Evolutionary conservation across 805 yeast genomes (phyloP).

Genomic region (Candida sakaeoensis): DNA sequence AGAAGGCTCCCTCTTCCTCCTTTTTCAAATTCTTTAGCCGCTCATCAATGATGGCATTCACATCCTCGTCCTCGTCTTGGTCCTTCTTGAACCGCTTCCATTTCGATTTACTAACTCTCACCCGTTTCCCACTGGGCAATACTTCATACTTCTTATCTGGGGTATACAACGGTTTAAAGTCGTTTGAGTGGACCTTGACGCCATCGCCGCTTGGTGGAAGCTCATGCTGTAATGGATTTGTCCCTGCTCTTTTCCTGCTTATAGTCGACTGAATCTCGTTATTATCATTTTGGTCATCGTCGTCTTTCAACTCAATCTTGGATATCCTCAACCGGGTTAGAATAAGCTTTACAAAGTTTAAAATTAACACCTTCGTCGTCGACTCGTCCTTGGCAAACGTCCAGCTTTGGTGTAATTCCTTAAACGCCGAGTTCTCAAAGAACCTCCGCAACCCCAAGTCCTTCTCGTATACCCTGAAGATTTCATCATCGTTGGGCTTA

Average conservation of each 20-base stretch:
- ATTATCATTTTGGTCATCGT: conserved; percentile 5
- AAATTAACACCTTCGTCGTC: conserved; percentile 19
- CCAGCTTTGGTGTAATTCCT: conserved; percentile 79
- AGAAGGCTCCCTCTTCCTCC: conserved; percentile 3
- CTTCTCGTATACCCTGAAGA: conserved; percentile 74
- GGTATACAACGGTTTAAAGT: conserved; percentile 25
- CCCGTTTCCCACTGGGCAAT: conserved; percentile 70
- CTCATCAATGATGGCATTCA: conserved; percentile 53
- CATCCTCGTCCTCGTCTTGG: conserved; percentile 45
- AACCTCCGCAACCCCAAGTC: conserved; percentile 60
- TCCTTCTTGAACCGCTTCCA: conserved; percentile 17
- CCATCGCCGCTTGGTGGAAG: conserved; percentile 48
- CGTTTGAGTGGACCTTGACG: conserved; percentile 17
- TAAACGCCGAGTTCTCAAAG: conserved; percentile 69
- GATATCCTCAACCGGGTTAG: background rate
- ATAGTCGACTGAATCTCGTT: conserved; percentile 35
- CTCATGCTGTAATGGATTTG: conserved; percentile 44
- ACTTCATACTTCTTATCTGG: conserved; percentile 44
- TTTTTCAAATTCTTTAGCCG: conserved; percentile 23
- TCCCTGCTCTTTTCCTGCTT: conserved; percentile 46
- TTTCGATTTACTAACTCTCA: conserved; percentile 35
- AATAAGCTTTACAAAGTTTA: background rate
- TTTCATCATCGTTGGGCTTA: conserved; percentile 70
- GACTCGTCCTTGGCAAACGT: conserved; percentile 51
- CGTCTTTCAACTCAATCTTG: conserved; percentile 1